Base-by-base conservation (phyloP, 139 green algal genomes). In the Tetratostichococcus sp. region DNA sequence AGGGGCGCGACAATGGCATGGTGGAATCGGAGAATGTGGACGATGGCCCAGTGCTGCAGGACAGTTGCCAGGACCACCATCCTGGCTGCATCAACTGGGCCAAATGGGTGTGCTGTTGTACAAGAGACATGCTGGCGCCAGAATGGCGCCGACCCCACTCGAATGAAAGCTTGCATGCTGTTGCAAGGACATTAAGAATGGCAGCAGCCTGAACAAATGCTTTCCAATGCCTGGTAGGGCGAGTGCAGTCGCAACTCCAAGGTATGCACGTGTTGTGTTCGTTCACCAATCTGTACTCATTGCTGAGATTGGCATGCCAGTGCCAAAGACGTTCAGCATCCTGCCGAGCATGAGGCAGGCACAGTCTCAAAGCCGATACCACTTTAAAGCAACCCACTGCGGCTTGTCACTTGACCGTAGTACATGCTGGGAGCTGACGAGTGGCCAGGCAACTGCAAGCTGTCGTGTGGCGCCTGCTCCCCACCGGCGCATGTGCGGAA, bases 361-460 rank as follows among this genome's bases (percentile, higher is more conserved):
- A n/a, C n/a, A n/a, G n/a, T n/a, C n/a, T n/a, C n/a, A n/a, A n/a
- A n/a, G n/a, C n/a, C n/a, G n/a, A n/a, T n/a, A n/a, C n/a, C n/a
- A n/a, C n/a, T n/a, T n/a, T n/a, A n/a, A n/a, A n/a, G n/a, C n/a
- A n/a, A 62, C 14, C 50, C 2, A 25, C 50, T 62, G 19, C 26
- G 14, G 11, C 4, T 8, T 26, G 14, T 62, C 14, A 5, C 2
- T 8, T 26, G 50, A 6, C 6, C 39, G 11, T 26, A 34, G 28
- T 68, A 68, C 22, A 68, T 85, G 83, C 35, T 85, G 4, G 83
- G 83, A 23, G 71, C 42, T 4, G 23, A 31, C 1, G 58, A 17
- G 21, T 70, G 70, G 58, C 30, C 1, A 2, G 76, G 80, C 21
- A 76, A 85, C 75, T 85, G 80, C 80, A 35, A 35, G 33, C 57